Base-by-base conservation (phyloP, 2,329 filamentous ascomycete species). In the Geoglossum cookeanum region DNA sequence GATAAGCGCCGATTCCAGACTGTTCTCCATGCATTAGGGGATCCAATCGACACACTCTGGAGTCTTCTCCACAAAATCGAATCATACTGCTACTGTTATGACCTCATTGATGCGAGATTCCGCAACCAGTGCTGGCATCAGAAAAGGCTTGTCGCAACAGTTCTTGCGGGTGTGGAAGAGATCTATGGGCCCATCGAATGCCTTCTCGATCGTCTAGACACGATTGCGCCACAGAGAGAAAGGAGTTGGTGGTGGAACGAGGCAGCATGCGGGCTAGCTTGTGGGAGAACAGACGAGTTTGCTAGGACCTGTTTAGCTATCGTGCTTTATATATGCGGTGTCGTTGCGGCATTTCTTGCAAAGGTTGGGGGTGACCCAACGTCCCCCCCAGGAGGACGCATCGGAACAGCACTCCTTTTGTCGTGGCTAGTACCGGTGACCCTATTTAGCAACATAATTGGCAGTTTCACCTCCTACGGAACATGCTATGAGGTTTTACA, bases 1-100 rank as follows among this genome's bases (percentile, higher is more conserved):
- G 59, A 59, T 32, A 60, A 59, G 48, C 3, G 39, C 33, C 55
- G 54, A 33, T 60, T 59, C 59, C n/a, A 44, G 30, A 33, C 58
- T 22, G 52, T 64, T 3, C 13, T 62, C 4, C 63, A 65, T 54
- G 56, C 64, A 4, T 55, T 65, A 3, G 63, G 62, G 0, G 63
- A 64, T 59, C 63, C 63, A 8, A 63, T 64, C 33, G 58, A 63
- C 47, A 62, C 62, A 9, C 30, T 63, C 4, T 62, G 61, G 60
- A 60, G 58, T 8, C 59, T 37, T 5, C 5, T 37, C 11, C 33
- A 37, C 11, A 37, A 37, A 11, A 37, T 37, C 11, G 5, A 37
- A 5, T 5, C 11, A 5, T 37, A 11, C 5, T 11, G 11, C 33
- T 11, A 11, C 11, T 37, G 5, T 5, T 37, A 37, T 11, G 33